These are phyloP conservation scores for Hirsutella minnesotensis DNA, from an alignment of 2,329 filamentous ascomycete genomes.

Conservation along the genomic window DNA sequence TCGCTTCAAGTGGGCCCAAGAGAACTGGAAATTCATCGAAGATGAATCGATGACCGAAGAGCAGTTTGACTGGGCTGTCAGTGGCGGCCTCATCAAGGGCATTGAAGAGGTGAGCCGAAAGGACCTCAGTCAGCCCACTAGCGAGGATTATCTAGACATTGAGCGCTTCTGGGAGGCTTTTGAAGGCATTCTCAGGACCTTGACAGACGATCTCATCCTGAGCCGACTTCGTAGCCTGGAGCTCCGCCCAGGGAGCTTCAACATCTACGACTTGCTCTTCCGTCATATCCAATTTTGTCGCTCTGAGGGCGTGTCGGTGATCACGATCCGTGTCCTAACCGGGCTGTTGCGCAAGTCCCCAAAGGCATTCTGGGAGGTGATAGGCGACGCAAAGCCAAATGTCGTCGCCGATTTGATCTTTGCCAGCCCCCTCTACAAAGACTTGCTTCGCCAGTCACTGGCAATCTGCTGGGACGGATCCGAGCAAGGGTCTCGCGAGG, in stretches of 20 bases:
- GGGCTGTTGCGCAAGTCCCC: constrained; percentile 64
- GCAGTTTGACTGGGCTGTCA: constrained; percentile 82
- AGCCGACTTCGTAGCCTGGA: constrained; percentile 72
- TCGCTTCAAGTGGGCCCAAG: constrained; percentile 24
- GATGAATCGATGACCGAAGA: constrained; percentile 49
- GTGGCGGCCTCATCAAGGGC: constrained; percentile 56
- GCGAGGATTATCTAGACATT: constrained; percentile 34
- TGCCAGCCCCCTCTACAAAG: constrained; percentile 53
- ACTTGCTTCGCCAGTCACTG: constrained; percentile 49
- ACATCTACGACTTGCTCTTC: constrained; percentile 51
- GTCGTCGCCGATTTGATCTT: constrained; percentile 79
- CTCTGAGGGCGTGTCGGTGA: constrained; percentile 48
- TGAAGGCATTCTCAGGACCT: constrained; percentile 57
- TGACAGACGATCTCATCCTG: constrained; percentile 64
- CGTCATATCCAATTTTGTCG: constrained; percentile 39
- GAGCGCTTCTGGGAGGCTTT: constrained; percentile 72
- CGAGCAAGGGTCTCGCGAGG: constrained; percentile 30
- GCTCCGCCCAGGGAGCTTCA: constrained; percentile 46
- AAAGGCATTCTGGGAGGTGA: constrained; percentile 76
- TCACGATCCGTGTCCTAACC: constrained; percentile 59
- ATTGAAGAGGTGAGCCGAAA: constrained; percentile 48
- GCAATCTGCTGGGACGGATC: constrained; percentile 26
- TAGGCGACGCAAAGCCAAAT: constrained; percentile 68
- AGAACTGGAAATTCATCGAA: constrained; percentile 36
- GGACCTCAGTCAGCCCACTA: constrained; percentile 21